These are phyloP conservation scores for Kuraishia floccosa DNA, from an alignment of 805 yeast species.

Conservation along the genomic window DNA sequence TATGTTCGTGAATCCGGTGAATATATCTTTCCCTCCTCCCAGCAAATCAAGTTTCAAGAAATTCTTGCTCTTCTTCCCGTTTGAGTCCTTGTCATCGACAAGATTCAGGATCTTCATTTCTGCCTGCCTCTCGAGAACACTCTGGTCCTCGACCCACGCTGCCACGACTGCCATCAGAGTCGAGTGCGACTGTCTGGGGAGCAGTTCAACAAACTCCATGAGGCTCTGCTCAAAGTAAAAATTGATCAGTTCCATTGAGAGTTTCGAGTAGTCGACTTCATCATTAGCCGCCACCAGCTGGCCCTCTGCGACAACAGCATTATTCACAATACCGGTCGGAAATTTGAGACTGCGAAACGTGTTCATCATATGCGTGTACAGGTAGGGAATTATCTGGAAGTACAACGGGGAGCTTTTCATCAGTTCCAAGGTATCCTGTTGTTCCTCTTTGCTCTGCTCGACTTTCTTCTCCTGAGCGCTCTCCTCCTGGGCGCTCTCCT, in stretches of 20 bases:
- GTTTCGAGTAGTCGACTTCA: constrained; percentile 16
- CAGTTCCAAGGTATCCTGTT: constrained; percentile 8
- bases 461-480: background rate
- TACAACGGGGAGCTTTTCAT: constrained; percentile 21
- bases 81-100: constrained; percentile 7
- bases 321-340: constrained; percentile 8
- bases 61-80: constrained; percentile 14
- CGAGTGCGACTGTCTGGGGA: constrained; percentile 20
- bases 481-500: background rate
- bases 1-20: constrained; percentile 54
- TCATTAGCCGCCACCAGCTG: background rate
- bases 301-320: background rate
- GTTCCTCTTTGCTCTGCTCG: background rate
- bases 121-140: constrained; percentile 23
- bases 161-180: constrained; percentile 18
- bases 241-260: constrained; percentile 18
- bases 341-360: constrained; percentile 12
- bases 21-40: constrained; percentile 36
- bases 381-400: constrained; percentile 23
- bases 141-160: constrained; percentile 25
- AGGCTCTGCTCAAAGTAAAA: constrained; percentile 22
- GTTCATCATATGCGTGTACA: constrained; percentile 14
- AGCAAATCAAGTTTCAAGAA: constrained; percentile 29
- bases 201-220: constrained; percentile 18
- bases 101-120: constrained; percentile 25